phyloP scores from a whole-genome alignment of 2,329 filamentous ascomycete genomes.

The Phoma sp. region DNA sequence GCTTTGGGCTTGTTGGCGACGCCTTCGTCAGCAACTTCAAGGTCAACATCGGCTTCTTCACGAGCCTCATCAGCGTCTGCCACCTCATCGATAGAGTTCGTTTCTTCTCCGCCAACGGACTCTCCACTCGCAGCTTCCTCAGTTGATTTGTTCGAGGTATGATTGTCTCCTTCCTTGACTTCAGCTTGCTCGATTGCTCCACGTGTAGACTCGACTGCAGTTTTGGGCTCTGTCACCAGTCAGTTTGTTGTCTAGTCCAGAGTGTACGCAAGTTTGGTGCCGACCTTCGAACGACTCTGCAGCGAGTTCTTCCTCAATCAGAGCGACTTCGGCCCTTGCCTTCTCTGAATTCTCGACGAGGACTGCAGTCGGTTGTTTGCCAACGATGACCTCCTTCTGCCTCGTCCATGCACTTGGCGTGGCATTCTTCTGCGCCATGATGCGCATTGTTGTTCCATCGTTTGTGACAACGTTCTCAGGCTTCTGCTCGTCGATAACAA shows the following conservation, averaged over 20 bases:
- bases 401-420: slow-evolving; percentile 7
- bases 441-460: slow-evolving; percentile 11
- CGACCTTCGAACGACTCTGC: not conserved
- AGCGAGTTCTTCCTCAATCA: not conserved
- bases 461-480: slow-evolving; percentile 10
- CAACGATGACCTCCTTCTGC: slow-evolving; percentile 4
- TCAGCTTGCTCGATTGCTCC: not conserved
- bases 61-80: not conserved
- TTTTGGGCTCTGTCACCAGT: not conserved
- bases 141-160: not conserved
- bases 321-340: not conserved
- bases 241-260: too few relatives aligned
- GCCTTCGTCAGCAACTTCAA: not conserved
- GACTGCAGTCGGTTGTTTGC: slow-evolving; percentile 1
- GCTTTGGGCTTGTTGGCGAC: not conserved
- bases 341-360: slow-evolving; percentile 3
- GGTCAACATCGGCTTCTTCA: not conserved
- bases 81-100: not conserved
- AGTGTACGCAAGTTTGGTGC: not conserved
- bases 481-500: slow-evolving; percentile 1
- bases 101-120: not conserved
- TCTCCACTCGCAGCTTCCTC: not conserved
- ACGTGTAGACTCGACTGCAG: not conserved
- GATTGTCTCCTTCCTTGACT: not conserved
- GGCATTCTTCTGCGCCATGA: slow-evolving; percentile 9